Evolutionary conservation across 257 asterid genomes (phyloP).

Genomic region (Linaria vulgaris): DNA sequence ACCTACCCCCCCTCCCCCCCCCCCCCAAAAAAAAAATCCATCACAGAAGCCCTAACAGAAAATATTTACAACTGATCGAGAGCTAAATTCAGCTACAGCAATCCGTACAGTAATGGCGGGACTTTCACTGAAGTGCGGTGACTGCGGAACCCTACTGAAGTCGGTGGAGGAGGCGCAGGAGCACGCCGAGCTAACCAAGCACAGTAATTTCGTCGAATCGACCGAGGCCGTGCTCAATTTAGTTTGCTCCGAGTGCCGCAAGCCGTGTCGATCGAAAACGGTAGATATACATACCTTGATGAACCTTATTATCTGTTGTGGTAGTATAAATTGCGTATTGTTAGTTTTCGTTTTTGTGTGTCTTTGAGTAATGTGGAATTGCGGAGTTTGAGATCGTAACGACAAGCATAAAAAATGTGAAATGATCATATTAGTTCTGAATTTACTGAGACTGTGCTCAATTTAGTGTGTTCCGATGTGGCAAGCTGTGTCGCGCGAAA

Average conservation of each 20-base stretch:
- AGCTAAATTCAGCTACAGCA: background rate
- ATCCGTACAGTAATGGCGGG: conserved; percentile 62
- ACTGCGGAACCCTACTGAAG: conserved; percentile 80
- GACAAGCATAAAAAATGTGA: no score
- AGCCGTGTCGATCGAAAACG: conserved; percentile 94
- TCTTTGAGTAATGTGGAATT: no score
- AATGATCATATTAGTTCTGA: no score
- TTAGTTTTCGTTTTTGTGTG: no score
- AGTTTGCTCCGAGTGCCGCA: conserved; percentile 77
- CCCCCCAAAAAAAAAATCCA: background rate
- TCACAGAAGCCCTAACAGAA: background rate
- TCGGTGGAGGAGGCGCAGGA: conserved; percentile 97
- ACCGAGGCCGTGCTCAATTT: conserved; percentile 84
- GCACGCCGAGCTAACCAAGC: conserved; percentile 90
- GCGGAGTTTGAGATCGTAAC: no score
- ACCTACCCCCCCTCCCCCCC: background rate
- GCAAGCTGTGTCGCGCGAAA: conserved; percentile 94
- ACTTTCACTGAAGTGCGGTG: conserved; percentile 82
- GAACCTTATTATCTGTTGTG: no score
- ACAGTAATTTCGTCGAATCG: conserved; percentile 79
- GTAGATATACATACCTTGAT: conserved; percentile 50
- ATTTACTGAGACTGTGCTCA: conserved; percentile 85
- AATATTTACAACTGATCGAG: background rate
- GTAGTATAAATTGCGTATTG: no score
- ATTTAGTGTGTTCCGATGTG: conserved; percentile 78